These are phyloP conservation scores for Ganoderma leucocontextum DNA, from an alignment of 1,284 basidiomycete genomes.

Conservation along the genomic window DNA sequence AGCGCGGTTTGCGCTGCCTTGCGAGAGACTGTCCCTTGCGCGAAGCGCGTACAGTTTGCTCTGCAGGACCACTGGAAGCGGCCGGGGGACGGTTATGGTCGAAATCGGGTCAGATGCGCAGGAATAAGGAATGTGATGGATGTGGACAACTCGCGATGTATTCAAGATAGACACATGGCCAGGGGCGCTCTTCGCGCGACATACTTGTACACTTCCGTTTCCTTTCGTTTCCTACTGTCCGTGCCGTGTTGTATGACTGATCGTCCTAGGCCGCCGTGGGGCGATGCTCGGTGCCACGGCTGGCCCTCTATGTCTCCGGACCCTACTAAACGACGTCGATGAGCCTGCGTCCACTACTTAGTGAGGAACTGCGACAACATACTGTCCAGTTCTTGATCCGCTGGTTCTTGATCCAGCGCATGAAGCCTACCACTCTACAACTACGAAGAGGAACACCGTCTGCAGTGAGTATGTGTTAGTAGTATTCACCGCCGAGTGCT, in stretches of 20 bases:
- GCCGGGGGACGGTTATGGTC: not conserved
- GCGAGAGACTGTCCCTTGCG: not conserved
- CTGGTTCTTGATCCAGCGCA: too few relatives aligned
- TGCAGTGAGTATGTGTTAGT: too few relatives aligned
- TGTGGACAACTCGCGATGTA: not conserved
- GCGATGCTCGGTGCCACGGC: conserved; percentile 1
- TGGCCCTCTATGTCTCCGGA: not conserved
- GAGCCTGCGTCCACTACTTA: not conserved
- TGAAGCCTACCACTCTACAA: too few relatives aligned
- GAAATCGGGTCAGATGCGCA: not conserved
- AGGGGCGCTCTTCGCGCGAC: too few relatives aligned
- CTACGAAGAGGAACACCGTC: too few relatives aligned
- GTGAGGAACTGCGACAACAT: not conserved
- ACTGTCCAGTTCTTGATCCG: too few relatives aligned
- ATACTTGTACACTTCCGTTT: too few relatives aligned
- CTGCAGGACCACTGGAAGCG: not conserved
- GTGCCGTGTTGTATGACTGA: too few relatives aligned
- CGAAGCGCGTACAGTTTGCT: not conserved
- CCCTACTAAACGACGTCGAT: not conserved
- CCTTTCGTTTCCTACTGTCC: too few relatives aligned
- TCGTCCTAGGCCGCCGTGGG: not conserved
- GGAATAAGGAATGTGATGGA: not conserved
- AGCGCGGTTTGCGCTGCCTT: not conserved
- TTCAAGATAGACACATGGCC: not conserved
- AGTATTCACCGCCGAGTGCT: too few relatives aligned